phyloP scores from a whole-genome alignment of 805 yeast genomes.

The Saturnispora zaruensis region DNA sequence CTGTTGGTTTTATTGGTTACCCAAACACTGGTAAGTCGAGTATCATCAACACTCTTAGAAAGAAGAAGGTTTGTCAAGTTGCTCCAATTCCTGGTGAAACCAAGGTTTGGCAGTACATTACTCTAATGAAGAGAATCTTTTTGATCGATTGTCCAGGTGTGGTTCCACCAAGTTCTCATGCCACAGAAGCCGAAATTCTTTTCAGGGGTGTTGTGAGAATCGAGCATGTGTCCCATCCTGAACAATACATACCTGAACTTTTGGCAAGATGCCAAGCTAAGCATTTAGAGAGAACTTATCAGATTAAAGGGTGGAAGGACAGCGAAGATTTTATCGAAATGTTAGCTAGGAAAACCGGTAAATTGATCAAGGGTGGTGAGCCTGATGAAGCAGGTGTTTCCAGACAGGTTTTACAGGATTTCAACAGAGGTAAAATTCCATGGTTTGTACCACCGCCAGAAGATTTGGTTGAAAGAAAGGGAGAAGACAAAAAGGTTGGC shows the following conservation, averaged over 20 bases:
- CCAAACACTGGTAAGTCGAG: constrained; percentile 98
- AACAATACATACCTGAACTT: constrained; percentile 86
- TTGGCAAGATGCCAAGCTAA: constrained; percentile 76
- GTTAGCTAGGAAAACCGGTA: constrained; percentile 87
- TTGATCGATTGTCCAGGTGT: constrained; percentile 98
- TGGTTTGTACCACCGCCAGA: constrained; percentile 96
- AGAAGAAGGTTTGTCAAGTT: constrained; percentile 91
- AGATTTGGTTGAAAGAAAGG: constrained; percentile 49
- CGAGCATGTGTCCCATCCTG: constrained; percentile 94
- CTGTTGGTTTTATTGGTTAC: constrained; percentile 95
- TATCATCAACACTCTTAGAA: constrained; percentile 84
- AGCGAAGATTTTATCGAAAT: constrained; percentile 79
- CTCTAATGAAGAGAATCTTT: constrained; percentile 91
- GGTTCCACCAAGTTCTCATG: constrained; percentile 90
- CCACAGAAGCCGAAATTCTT: constrained; percentile 82
- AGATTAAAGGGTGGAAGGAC: constrained; percentile 80
- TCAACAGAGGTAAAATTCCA: constrained; percentile 95
- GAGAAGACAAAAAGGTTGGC: constrained; percentile 47
- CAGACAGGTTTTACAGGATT: constrained; percentile 83
- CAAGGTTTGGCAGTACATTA: constrained; percentile 97
- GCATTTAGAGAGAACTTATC: constrained; percentile 93
- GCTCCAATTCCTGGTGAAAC: constrained; percentile 99
- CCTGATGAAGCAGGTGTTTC: constrained; percentile 94
- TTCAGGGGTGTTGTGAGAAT: constrained; percentile 98
- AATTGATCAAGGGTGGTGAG: constrained; percentile 93